Evolutionary conservation across 2,329 filamentous ascomycete species (phyloP).

Genomic region (Colletotrichum sp.): DNA sequence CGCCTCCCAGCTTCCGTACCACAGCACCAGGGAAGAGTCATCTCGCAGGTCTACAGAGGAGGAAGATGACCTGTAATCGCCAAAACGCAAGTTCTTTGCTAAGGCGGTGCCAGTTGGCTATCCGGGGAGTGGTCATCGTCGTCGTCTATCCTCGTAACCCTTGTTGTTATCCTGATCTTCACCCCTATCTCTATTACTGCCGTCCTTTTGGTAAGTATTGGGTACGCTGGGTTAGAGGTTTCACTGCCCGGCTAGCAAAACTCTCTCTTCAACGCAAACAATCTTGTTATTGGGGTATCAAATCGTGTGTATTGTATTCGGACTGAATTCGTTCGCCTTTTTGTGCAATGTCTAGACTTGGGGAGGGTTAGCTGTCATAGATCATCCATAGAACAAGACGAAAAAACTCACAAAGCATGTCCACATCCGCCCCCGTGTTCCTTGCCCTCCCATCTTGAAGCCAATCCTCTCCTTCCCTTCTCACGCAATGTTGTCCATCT

Average conservation of each 20-base stretch:
- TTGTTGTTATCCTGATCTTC: fast-evolving
- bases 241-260: too few relatives aligned
- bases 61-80: background rate
- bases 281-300: conserved; percentile 8
- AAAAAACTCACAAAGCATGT: conserved; percentile 11
- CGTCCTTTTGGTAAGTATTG: too few relatives aligned
- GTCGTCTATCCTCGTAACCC: too few relatives aligned
- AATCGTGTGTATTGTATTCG: conserved; percentile 10
- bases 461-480: background rate
- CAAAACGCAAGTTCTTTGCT: background rate
- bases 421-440: background rate
- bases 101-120: too few relatives aligned
- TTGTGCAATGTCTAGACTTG: background rate
- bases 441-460: background rate
- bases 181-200: too few relatives aligned
- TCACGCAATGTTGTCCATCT: conserved; percentile 10
- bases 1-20: fast-evolving
- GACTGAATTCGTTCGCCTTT: background rate
- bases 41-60: background rate
- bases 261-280: background rate
- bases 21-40: fast-evolving
- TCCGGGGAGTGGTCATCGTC: too few relatives aligned
- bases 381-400: background rate
- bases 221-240: too few relatives aligned
- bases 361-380: background rate